A percentile compares a stretch with the other conserved stretches of the same genome.
These are phyloP conservation scores for Capsicum chinense DNA, from an alignment of 257 asterid species.

Conservation along the genomic window DNA sequence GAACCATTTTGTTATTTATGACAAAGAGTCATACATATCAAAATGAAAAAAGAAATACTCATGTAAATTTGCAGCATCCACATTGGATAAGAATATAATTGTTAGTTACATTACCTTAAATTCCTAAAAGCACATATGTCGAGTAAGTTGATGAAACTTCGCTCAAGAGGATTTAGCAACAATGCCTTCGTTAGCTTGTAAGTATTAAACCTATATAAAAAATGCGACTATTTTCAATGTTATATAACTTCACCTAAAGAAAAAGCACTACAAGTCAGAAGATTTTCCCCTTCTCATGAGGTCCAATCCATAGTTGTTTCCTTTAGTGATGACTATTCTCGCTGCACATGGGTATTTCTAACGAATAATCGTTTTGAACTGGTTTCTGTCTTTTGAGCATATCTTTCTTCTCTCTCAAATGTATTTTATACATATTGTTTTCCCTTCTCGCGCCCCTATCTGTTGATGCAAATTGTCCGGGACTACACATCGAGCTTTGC, in stretches of 20 bases:
- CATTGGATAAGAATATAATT: neutral
- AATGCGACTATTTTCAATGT: neutral
- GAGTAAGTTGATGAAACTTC: neutral
- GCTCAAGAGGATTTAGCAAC: neutral
- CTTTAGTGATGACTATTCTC: too few species aligned
- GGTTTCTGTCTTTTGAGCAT: neutral
- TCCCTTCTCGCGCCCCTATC: neutral
- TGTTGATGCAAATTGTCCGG: too few species aligned
- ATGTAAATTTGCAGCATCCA: neutral
- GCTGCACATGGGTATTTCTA: neutral
- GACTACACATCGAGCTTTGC: neutral
- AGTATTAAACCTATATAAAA: too few species aligned
- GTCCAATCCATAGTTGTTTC: too few species aligned
- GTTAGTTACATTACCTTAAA: neutral
- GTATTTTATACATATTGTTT: neutral
- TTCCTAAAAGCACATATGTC: neutral
- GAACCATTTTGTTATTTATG: too few species aligned
- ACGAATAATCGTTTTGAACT: neutral
- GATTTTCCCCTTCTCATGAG: neutral
- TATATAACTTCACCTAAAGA: neutral
- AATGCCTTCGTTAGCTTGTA: neutral
- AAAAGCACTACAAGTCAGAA: neutral
- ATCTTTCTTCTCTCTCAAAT: neutral
- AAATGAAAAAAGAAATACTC: neutral
- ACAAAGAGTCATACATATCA: neutral